phyloP scores from a whole-genome alignment of 305 asterid genomes.

The Fraxinus baroniana region DNA sequence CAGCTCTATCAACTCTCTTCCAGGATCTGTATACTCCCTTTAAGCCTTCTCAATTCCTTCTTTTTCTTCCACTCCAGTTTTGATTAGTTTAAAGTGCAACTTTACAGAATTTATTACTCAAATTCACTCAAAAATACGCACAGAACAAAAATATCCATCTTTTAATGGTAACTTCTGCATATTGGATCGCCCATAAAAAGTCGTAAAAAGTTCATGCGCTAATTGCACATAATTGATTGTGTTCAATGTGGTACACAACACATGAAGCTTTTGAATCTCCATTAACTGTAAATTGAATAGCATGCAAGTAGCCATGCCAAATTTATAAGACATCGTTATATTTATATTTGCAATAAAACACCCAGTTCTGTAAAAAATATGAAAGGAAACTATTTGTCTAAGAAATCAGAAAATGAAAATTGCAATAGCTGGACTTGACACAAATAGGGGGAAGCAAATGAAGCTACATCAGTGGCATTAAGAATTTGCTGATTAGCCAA shows the following conservation, averaged over 20 bases:
- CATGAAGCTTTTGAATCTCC: not conserved
- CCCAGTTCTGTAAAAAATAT: not conserved
- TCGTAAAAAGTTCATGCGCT: not conserved
- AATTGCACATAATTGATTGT: not conserved
- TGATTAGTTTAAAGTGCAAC: not conserved
- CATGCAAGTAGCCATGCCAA: not conserved
- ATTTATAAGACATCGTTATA: not conserved
- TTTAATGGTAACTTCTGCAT: not conserved
- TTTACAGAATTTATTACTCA: not conserved
- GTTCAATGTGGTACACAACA: not conserved
- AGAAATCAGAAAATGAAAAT: not conserved
- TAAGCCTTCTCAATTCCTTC: not conserved
- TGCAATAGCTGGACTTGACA: not conserved
- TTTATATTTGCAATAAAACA: not conserved
- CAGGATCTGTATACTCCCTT: not conserved
- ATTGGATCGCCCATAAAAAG: not conserved
- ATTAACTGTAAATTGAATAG: not conserved
- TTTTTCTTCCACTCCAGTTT: not conserved
- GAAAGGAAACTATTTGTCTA: not conserved
- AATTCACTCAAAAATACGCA: not conserved
- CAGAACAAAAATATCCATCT: not conserved
- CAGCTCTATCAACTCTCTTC: not conserved
- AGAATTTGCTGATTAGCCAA: not conserved
- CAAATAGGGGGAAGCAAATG: not conserved
- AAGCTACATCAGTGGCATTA: not conserved